Base-by-base conservation (phyloP, 2,329 filamentous ascomycete genomes). In the Colletotrichum sp. region DNA sequence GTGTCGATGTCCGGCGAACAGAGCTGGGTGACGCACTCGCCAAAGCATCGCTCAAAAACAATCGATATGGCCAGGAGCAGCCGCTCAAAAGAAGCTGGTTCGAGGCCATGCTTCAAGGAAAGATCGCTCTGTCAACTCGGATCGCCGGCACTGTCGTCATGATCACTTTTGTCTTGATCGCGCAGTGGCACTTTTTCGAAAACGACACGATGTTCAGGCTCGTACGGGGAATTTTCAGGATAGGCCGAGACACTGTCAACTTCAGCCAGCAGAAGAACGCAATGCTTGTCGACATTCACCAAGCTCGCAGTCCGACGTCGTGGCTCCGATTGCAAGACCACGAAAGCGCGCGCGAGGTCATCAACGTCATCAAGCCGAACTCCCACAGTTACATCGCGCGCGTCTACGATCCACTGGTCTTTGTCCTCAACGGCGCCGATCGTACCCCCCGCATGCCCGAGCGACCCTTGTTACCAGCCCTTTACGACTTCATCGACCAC, bases 301-400 rank as follows among this genome's bases (percentile, higher is more conserved):
- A 95, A 81, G 94, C 93, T 4, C 89, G 94, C 76, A 94, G 92
- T n/a, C 94, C 93, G 2, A 92, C 90, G 6, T 93, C 94, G 18
- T 96, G 94, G 94, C 87, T 96, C 66, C 90, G 91, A 30, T 88
- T 95, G 71, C 94, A 96, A 82, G 94, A 96, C 79, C 94, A 95
- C 79, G 93, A 95, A 80, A 95, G 94, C 2, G 94, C 94, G 4
- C 90, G 90, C 48, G 94, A 96, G 80, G 90, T 96, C 18, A 95
- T 96, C 81, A 89, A 91, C n/a, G 90, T 94, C 36, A 90, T 96
- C 79, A 95, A 95, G 78, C 94, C 94, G 8, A 87, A 89, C 70
- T 90, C 92, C 2, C 89, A 94, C 80, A 94, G 92, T 82, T 95
- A 95, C 81, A 87, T 95, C 22, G 94, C 94, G 27, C 90, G 90